phyloP scores from a whole-genome alignment of 257 asterid genomes.

The Ajuga chamaepitys region DNA sequence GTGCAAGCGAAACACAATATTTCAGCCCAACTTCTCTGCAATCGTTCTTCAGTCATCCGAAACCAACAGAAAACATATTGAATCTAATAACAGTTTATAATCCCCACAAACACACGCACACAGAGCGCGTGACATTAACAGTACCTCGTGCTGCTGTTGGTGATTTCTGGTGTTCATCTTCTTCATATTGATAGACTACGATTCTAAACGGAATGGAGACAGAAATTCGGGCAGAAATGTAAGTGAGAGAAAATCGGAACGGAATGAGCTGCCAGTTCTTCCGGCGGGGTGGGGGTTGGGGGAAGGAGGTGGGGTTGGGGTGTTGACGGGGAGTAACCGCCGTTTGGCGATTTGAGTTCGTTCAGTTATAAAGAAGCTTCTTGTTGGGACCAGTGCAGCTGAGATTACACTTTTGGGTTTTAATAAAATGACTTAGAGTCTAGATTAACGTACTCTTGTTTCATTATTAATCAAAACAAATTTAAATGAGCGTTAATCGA shows the following conservation, averaged over 20 bases:
- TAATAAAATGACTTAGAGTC: too few species aligned
- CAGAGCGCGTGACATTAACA: conserved; percentile 4
- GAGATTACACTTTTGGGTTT: not conserved
- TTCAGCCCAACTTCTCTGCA: conserved; percentile 83
- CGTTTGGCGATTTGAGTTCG: conserved; percentile 13
- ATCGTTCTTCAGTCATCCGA: conserved; percentile 29
- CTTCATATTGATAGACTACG: conserved; percentile 18
- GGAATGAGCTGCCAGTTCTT: conserved; percentile 6
- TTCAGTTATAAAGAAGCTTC: not conserved
- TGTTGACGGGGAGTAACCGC: conserved; percentile 17
- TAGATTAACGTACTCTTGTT: too few species aligned
- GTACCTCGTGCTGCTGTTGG: conserved; percentile 28
- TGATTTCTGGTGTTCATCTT: conserved; percentile 22
- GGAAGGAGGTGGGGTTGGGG: not conserved
- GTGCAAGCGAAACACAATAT: conserved; percentile 84
- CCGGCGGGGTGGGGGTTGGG: not conserved
- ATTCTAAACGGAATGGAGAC: conserved; percentile 11
- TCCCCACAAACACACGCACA: not conserved
- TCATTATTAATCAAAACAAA: too few species aligned
- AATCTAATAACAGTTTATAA: not conserved
- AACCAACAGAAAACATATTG: not conserved
- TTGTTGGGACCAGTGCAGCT: not conserved
- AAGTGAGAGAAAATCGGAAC: not conserved
- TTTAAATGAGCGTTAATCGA: too few species aligned
- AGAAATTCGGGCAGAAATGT: too few species aligned